These are phyloP conservation scores for Wallacemonas sp. DNA, from an alignment of 208 protist species.

Conservation along the genomic window DNA sequence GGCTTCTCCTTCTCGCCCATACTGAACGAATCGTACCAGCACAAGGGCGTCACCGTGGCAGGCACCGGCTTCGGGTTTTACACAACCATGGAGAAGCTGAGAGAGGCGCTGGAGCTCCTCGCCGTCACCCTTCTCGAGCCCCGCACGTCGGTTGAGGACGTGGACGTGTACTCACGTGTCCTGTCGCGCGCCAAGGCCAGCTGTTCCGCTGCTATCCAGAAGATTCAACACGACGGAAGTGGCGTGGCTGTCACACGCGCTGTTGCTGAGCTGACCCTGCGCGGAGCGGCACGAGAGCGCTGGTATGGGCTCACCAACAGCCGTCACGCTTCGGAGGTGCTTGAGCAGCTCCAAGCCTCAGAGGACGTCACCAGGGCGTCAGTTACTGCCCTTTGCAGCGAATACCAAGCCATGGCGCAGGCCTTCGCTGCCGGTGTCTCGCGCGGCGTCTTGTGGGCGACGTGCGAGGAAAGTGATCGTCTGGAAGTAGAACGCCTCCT, in stretches of 20 bases:
- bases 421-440: conserved; percentile 50
- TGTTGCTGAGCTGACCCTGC: conserved; percentile 54
- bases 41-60: conserved; percentile 49
- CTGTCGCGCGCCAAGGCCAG: conserved; percentile 71
- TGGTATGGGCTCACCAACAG: conserved; percentile 79
- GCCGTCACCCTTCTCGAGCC: conserved; percentile 66
- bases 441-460: conserved; percentile 74
- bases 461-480: conserved; percentile 69
- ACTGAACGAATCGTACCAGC: conserved; percentile 74
- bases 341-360: conserved; percentile 67
- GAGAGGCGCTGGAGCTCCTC: conserved; percentile 76
- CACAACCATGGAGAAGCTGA: conserved; percentile 82
- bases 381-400: conserved; percentile 37
- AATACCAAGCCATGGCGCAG: conserved; percentile 38
- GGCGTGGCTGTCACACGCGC: conserved; percentile 69
- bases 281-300: conserved; percentile 63
- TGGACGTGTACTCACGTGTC: conserved; percentile 67
- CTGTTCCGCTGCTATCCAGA: conserved; percentile 67
- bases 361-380: conserved; percentile 28
- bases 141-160: conserved; percentile 48
- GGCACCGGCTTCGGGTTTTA: conserved; percentile 84
- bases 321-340: conserved; percentile 51
- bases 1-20: conserved; percentile 76
- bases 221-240: conserved; percentile 69
- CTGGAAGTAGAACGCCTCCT: conserved; percentile 57